A percentile compares a stretch with the other conserved stretches of the same genome.
Conservation (phyloP, 148 eudicot species). For the Rhododendron simsii region DNA sequence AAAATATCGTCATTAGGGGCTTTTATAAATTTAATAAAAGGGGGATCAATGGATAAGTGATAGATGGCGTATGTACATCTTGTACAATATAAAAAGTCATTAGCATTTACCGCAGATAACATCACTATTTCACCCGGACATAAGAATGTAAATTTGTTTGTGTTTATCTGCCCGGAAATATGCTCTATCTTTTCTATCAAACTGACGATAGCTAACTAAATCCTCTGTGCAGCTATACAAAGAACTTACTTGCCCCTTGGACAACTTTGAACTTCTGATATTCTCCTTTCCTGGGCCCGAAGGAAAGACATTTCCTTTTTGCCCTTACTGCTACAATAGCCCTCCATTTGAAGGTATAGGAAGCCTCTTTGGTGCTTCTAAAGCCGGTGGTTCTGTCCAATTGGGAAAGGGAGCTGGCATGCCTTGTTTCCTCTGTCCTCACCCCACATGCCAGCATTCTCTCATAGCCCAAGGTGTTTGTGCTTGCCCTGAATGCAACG, state of each 20-base stretch:
- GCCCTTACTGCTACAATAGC: slow-evolving; percentile 92
- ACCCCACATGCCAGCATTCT: slow-evolving; percentile 86
- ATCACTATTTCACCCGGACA: not conserved
- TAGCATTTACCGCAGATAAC: not conserved
- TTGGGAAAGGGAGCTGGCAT: slow-evolving; percentile 90
- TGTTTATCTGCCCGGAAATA: not conserved
- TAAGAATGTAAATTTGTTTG: not conserved
- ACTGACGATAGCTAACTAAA: not conserved
- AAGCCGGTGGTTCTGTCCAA: slow-evolving; percentile 46
- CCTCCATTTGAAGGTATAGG: slow-evolving; percentile 93
- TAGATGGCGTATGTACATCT: not conserved
- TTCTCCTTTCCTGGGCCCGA: slow-evolving; percentile 89
- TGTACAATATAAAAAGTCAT: not conserved
- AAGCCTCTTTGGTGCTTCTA: slow-evolving; percentile 56
- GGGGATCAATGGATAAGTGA: not conserved
- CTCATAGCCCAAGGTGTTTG: slow-evolving; percentile 83
- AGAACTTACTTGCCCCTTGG: slow-evolving; percentile 86
- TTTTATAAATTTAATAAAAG: too few relatives aligned
- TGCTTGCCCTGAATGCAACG: slow-evolving; percentile 91
- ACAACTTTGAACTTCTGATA: slow-evolving; percentile 86
- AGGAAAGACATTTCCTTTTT: slow-evolving; percentile 85
- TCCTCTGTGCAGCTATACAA: slow-evolving; percentile 66
- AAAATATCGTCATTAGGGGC: too few relatives aligned
- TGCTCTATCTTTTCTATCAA: not conserved
- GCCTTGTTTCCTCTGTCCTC: slow-evolving; percentile 95